Base-by-base conservation (phyloP, 345 rosid species). In the Bruguiera parviflora region DNA sequence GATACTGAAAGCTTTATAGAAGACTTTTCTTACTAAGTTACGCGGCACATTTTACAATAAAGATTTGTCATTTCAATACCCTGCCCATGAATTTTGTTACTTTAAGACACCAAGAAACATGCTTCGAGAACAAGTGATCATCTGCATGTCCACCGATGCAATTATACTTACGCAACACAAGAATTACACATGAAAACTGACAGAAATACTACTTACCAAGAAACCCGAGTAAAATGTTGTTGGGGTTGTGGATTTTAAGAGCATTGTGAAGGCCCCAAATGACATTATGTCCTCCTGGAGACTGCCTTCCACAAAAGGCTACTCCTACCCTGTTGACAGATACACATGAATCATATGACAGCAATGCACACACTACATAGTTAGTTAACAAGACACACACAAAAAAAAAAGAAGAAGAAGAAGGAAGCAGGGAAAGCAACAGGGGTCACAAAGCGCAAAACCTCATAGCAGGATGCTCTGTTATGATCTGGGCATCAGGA, bases 251-350 rank as follows among this genome's bases (percentile, higher is more conserved):
- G 57, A 76, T 77, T 68, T 95, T 86, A 62, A 95, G 91, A 65
- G 98, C 99, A 61, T 80, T 61, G 77, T 76, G 75, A 70, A 95
- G 96, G 49, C 98, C 99, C 98, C 98, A 95, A 47, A 95, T 58
- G 47, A 95, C 99, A 78, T 95, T 95, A 75, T 95, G 99, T 58
- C 98, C 98, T 70, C 96, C 99, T 0, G 99, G 99, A 55, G 99
- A 90, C 67, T 95, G 99, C 79, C 99, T 88, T 66, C 99, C 99
- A 76, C 90, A 86, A 70, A 95, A 92, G 65, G 92, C 94, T 58
- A 95, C 66, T 69, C 98, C 99, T 7, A 95, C 98, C 89, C 98
- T 95, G 82, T 61, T 55, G 52, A 63, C 68, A 43, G 59, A 64
- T 27, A 13, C 49, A 3, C 18, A 43, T 13, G 15, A 43, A 11